These are phyloP conservation scores for Selenicereus undatus DNA, from an alignment of 148 eudicot species.

Conservation along the genomic window DNA sequence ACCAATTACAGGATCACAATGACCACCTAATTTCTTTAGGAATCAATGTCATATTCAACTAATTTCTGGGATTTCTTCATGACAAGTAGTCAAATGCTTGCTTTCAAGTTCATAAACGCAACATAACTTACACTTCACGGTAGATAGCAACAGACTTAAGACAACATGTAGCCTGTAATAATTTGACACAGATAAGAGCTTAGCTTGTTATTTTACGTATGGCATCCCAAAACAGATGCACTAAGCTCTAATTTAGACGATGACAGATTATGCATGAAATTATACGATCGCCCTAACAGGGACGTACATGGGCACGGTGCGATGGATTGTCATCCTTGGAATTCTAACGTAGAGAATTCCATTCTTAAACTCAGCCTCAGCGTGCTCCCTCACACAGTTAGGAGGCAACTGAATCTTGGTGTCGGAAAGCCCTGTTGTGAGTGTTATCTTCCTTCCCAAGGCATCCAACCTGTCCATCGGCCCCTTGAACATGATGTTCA, in stretches of 20 bases:
- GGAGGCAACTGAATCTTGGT: constrained; percentile 7
- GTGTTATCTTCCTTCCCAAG: neutral
- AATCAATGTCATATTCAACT: too few relatives aligned
- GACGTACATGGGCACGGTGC: neutral
- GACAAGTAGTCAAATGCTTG: too few relatives aligned
- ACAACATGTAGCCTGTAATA: neutral
- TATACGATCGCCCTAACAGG: neutral
- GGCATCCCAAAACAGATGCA: too few relatives aligned
- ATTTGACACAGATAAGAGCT: neutral
- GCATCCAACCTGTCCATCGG: neutral
- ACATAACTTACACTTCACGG: neutral
- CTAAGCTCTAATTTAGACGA: neutral
- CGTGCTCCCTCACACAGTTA: neutral
- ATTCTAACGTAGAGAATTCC: neutral
- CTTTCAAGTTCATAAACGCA: neutral
- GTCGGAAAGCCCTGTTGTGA: neutral
- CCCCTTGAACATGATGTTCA: constrained; percentile 1
- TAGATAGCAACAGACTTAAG: neutral
- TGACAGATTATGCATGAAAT: neutral
- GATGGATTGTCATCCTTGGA: neutral
- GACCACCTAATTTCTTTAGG: too few relatives aligned
- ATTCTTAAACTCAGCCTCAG: neutral
- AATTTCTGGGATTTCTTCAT: too few relatives aligned
- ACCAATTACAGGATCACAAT: too few relatives aligned
- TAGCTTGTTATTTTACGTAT: neutral